A percentile compares a stretch with the other conserved stretches of the same genome.
phyloP scores from a whole-genome alignment of 177 flowering plant genomes.

The Vitis hybrid region DNA sequence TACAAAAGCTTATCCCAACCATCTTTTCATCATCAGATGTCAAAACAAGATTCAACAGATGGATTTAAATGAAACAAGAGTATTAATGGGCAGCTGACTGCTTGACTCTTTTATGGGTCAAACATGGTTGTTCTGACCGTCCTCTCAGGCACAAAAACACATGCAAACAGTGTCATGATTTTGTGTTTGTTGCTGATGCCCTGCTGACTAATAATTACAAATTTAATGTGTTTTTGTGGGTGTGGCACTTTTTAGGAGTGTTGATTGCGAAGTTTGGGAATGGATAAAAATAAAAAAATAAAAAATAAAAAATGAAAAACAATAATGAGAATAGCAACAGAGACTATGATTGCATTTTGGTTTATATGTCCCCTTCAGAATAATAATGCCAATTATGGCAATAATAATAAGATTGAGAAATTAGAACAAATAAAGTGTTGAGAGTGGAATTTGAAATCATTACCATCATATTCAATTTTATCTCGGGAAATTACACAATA shows the following conservation, averaged over 20 bases:
- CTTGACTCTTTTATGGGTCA: slow-evolving; percentile 12
- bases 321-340: slow-evolving; percentile 5
- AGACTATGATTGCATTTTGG: slow-evolving; percentile 44
- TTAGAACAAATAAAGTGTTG: slow-evolving; percentile 32
- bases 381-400: slow-evolving; percentile 46
- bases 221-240: slow-evolving; percentile 15
- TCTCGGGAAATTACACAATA: slow-evolving; percentile 14
- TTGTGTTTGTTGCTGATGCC: slow-evolving; percentile 22
- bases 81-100: background rate
- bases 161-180: slow-evolving; percentile 18
- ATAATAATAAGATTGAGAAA: slow-evolving; percentile 40
- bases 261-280: slow-evolving; percentile 14
- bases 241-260: slow-evolving; percentile 16
- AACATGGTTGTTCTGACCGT: background rate
- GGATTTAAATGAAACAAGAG: background rate
- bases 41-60: background rate
- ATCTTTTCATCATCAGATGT: background rate
- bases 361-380: slow-evolving; percentile 51
- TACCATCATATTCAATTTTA: slow-evolving; percentile 18
- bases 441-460: slow-evolving; percentile 40
- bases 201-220: slow-evolving; percentile 22
- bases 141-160: slow-evolving; percentile 16
- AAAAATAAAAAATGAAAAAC: background rate
- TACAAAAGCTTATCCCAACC: background rate
- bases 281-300: slow-evolving; percentile 12